Evolutionary conservation across 768 basidiomycete genomes (phyloP).

Genomic region (Kwoniella mangroviensis): DNA sequence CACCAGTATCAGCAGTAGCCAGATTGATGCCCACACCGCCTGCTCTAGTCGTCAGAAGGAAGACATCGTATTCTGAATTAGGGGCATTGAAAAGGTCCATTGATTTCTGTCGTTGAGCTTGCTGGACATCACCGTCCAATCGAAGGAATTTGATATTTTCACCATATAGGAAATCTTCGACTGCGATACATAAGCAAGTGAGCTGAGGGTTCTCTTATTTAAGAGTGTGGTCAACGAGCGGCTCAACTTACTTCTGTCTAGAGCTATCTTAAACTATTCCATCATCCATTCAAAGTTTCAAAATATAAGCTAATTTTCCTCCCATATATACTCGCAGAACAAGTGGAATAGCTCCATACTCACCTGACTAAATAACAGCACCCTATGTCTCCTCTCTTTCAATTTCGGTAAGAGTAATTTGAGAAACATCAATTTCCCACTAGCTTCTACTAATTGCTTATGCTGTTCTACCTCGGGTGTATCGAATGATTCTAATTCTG

Average conservation of each 20-base stretch:
- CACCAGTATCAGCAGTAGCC: constrained; percentile 79
- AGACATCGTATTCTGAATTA: constrained; percentile 85
- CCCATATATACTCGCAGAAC: too few relatives aligned
- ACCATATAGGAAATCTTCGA: constrained; percentile 85
- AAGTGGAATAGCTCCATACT: constrained; percentile 7
- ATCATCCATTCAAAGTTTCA: neutral
- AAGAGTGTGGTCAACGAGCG: too few relatives aligned
- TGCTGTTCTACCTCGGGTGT: constrained; percentile 69
- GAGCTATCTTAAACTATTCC: constrained; percentile 78
- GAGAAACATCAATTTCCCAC: constrained; percentile 81
- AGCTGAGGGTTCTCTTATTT: neutral
- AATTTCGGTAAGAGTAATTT: constrained; percentile 79
- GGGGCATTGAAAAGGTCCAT: constrained; percentile 95
- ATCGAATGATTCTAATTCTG: constrained; percentile 75
- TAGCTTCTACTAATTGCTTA: constrained; percentile 77
- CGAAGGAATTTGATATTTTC: constrained; percentile 80
- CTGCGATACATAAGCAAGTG: constrained; percentile 31
- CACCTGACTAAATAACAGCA: constrained; percentile 90
- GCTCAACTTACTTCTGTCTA: constrained; percentile 65
- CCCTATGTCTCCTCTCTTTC: constrained; percentile 80
- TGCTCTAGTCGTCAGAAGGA: constrained; percentile 87
- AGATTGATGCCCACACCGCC: constrained; percentile 86
- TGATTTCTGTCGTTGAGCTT: constrained; percentile 81
- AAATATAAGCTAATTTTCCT: neutral
- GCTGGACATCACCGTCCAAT: constrained; percentile 86